Percentiles rank a stretch among this genome's conserved stretches.
Conservation (phyloP, 495 filamentous ascomycete genomes). For the Aspergillus nanangensis region DNA sequence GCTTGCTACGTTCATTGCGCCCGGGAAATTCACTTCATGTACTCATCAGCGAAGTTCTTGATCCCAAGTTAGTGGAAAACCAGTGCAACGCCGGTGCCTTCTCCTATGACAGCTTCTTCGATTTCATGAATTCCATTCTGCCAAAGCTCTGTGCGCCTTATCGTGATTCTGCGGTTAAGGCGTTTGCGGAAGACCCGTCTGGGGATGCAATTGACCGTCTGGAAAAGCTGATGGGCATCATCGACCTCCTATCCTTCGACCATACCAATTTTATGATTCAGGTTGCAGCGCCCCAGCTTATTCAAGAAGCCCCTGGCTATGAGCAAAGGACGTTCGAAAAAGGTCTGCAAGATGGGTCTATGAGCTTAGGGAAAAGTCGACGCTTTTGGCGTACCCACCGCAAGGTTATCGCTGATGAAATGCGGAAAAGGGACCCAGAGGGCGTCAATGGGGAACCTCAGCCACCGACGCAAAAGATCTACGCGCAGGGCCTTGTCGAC, state of each 20-base stretch:
- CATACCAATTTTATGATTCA: constrained; percentile 92
- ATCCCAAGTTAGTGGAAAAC: constrained; percentile 67
- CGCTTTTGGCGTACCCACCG: constrained; percentile 70
- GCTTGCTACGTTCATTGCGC: constrained; percentile 76
- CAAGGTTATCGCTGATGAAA: constrained; percentile 65
- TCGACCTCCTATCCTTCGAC: constrained; percentile 89
- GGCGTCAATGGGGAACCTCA: constrained; percentile 47
- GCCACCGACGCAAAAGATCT: constrained; percentile 57
- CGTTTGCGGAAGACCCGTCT: constrained; percentile 65
- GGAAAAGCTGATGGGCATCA: constrained; percentile 75
- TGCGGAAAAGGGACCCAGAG: constrained; percentile 67
- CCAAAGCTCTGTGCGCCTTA: constrained; percentile 92
- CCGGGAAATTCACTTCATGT: constrained; percentile 76
- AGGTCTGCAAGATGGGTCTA: constrained; percentile 58
- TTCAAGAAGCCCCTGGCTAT: constrained; percentile 75
- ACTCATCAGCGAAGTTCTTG: constrained; percentile 80
- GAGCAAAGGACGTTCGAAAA: constrained; percentile 74
- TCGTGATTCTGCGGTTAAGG: constrained; percentile 79
- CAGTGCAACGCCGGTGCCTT: constrained; percentile 80
- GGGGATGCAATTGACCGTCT: constrained; percentile 82
- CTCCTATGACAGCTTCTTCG: constrained; percentile 91
- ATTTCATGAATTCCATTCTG: constrained; percentile 82
- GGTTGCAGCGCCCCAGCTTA: constrained; percentile 71
- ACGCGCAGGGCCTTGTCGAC: constrained; percentile 68
- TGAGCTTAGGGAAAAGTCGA: constrained; percentile 55